Conservation (phyloP, 2,329 filamentous ascomycete species). For the Curvularia sp. region DNA sequence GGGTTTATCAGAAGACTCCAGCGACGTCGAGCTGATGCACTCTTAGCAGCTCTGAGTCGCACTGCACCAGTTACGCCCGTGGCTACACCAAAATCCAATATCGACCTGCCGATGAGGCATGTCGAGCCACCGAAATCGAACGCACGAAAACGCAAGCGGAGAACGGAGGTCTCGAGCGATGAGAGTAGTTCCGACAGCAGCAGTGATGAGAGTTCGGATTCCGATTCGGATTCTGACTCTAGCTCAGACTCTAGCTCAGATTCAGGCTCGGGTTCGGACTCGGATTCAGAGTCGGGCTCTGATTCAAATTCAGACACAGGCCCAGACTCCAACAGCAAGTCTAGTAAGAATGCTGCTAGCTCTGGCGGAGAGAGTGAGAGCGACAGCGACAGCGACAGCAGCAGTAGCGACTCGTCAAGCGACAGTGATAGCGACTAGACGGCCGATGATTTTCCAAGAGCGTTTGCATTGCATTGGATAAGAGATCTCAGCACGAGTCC, state of each 20-base stretch:
- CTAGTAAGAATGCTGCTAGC: slow-evolving; percentile 17
- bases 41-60: slow-evolving; percentile 40
- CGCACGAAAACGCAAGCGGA: slow-evolving; percentile 39
- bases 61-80: slow-evolving; percentile 32
- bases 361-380: slow-evolving; percentile 14
- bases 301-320: slow-evolving; percentile 10
- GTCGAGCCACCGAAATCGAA: slow-evolving; percentile 23
- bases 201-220: slow-evolving; percentile 32
- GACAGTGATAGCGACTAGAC: slow-evolving; percentile 17
- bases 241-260: not conserved
- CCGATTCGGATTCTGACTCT: slow-evolving; percentile 11
- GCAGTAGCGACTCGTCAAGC: too few species aligned
- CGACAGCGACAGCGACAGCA: slow-evolving; percentile 20
- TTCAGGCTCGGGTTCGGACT: not conserved
- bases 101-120: slow-evolving; percentile 27
- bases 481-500: not conserved
- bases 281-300: slow-evolving; percentile 14
- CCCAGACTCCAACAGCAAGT: not conserved
- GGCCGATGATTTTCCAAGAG: not conserved
- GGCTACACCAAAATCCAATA: slow-evolving; percentile 18
- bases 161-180: slow-evolving; percentile 40
- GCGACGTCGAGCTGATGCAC: slow-evolving; percentile 41
- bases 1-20: slow-evolving; percentile 46
- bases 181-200: slow-evolving; percentile 46
- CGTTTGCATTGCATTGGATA: not conserved